Percentiles rank a stretch among this genome's conserved stretches.
Conservation (phyloP, 257 asterid genomes). For the Solanum chiquidenum region DNA sequence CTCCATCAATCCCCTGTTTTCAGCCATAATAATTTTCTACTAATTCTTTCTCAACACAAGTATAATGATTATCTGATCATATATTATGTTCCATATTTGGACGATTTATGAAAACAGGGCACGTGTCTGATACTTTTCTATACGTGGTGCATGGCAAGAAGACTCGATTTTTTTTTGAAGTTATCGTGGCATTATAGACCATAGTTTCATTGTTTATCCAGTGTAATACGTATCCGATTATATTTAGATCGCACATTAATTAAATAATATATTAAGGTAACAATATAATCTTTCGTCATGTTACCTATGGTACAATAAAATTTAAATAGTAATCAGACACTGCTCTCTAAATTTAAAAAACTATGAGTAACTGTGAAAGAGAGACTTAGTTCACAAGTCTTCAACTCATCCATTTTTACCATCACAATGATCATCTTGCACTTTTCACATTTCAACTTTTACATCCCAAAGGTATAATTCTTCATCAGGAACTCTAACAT, state of each 20-base stretch:
- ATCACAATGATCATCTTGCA: not conserved
- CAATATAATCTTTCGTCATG: no score
- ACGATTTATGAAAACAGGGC: not conserved
- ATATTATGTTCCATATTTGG: not conserved
- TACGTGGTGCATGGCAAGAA: not conserved
- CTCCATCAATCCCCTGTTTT: not conserved
- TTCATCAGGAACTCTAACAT: constrained; percentile 27
- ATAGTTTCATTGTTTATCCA: not conserved
- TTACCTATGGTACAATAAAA: no score
- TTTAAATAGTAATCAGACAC: no score
- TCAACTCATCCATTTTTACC: not conserved
- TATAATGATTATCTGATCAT: not conserved
- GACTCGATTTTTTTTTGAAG: not conserved
- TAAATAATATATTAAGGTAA: no score
- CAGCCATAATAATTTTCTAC: not conserved
- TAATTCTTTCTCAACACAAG: not conserved
- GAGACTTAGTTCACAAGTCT: not conserved
- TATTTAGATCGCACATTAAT: no score
- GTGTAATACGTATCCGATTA: no score
- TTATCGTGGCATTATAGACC: not conserved
- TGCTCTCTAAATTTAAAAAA: not conserved
- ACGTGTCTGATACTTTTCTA: not conserved
- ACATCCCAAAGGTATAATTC: constrained; percentile 65
- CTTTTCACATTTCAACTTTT: constrained; percentile 34
- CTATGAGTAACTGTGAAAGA: not conserved